phyloP scores from a whole-genome alignment of 192 early-diverging fungal species.

The Linnemannia schmuckeri region DNA sequence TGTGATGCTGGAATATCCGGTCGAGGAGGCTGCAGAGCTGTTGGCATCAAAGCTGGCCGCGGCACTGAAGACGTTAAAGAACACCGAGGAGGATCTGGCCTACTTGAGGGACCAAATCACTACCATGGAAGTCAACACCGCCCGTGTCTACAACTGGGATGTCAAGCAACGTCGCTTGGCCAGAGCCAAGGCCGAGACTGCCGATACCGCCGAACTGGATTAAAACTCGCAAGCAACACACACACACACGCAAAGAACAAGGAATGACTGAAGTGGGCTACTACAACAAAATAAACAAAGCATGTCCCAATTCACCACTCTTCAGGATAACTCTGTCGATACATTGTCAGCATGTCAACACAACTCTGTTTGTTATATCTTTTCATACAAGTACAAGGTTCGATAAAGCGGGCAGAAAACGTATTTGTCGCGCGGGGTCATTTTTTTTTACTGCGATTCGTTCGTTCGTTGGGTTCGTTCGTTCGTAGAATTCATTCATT shows the following conservation, averaged over 20 bases:
- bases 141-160: conserved; percentile 98
- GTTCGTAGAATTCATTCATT: conserved; percentile 1
- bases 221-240: background rate
- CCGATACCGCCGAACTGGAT: conserved; percentile 34
- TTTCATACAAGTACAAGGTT: too few species aligned
- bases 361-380: too few species aligned
- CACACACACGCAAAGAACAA: background rate
- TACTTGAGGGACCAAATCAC: conserved; percentile 98
- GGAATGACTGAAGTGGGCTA: background rate
- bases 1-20: conserved; percentile 96
- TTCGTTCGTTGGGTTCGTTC: background rate
- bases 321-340: too few species aligned
- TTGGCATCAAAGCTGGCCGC: conserved; percentile 80
- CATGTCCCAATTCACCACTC: too few species aligned
- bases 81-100: conserved; percentile 90
- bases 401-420: too few species aligned
- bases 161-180: conserved; percentile 83
- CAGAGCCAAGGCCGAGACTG: conserved; percentile 56
- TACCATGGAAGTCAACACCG: conserved; percentile 99
- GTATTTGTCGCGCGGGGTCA: too few species aligned
- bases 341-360: too few species aligned
- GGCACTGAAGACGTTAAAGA: conserved; percentile 78
- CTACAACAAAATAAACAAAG: too few species aligned
- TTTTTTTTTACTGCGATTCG: background rate
- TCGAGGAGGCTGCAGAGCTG: conserved; percentile 88